A percentile compares a stretch with the other conserved stretches of the same genome.
Conservation (phyloP, 2,329 filamentous ascomycete species). For the Colletotrichum magnum region DNA sequence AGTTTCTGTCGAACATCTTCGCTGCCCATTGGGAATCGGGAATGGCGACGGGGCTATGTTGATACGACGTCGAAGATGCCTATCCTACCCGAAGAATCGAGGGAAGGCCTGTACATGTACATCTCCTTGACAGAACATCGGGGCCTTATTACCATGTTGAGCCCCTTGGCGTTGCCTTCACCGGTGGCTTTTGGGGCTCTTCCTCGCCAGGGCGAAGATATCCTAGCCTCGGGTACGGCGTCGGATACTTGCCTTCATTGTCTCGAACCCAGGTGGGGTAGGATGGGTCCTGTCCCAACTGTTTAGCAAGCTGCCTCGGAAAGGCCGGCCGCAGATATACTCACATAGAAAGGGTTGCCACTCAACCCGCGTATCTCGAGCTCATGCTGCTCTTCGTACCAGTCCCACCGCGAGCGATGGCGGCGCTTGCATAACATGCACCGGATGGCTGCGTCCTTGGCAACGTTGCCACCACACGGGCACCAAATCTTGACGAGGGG, state of each 20-base stretch:
- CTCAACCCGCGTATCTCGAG: not conserved
- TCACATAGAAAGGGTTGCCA: not conserved
- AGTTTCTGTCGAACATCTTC: too few species aligned
- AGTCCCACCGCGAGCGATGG: constrained; percentile 32
- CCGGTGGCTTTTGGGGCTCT: too few species aligned
- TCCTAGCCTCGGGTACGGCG: constrained; percentile 27
- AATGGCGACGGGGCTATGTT: constrained; percentile 9
- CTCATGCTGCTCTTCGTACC: constrained; percentile 14
- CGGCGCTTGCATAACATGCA: constrained; percentile 40
- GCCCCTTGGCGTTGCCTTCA: constrained; percentile 9
- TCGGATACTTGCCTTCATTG: not conserved
- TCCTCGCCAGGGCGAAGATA: constrained; percentile 22
- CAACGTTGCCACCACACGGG: constrained; percentile 23
- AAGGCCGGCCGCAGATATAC: not conserved
- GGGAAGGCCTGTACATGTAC: too few species aligned
- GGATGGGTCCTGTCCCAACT: constrained; percentile 1
- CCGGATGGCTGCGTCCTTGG: constrained; percentile 17
- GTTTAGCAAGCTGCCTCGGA: not conserved
- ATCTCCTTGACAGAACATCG: too few species aligned
- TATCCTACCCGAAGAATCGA: too few species aligned
- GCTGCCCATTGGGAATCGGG: not conserved
- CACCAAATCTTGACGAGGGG: constrained; percentile 31
- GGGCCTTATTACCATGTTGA: not conserved
- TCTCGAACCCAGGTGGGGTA: constrained; percentile 32
- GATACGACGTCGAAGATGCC: too few species aligned